These are phyloP conservation scores for Aureobasidium zeae DNA, from an alignment of 2,329 filamentous ascomycete genomes.

Conservation along the genomic window DNA sequence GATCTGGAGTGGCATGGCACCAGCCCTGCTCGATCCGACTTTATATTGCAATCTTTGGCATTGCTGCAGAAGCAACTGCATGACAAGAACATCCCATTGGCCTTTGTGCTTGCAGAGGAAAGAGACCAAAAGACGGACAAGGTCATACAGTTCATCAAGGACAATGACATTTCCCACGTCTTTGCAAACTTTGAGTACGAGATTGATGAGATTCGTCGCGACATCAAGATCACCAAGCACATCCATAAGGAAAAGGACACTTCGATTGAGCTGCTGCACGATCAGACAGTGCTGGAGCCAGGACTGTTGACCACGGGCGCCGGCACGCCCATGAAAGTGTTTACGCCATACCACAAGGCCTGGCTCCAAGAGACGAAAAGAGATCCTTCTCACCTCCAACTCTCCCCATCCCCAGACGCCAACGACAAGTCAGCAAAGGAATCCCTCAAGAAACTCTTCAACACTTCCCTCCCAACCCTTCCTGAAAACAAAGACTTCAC, in stretches of 20 bases:
- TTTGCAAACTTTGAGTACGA: conserved; percentile 42
- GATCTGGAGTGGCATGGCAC: conserved; percentile 45
- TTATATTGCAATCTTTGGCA: conserved; percentile 38
- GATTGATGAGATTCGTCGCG: conserved; percentile 37
- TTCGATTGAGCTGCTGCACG: conserved; percentile 38
- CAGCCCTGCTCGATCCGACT: conserved; percentile 40
- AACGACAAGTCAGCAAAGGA: conserved; percentile 38
- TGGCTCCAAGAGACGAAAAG: conserved; percentile 39
- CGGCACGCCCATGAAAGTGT: conserved; percentile 43
- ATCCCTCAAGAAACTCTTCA: conserved; percentile 50
- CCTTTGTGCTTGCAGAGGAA: conserved; percentile 36
- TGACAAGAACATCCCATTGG: conserved; percentile 41
- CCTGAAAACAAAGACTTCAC: conserved; percentile 35
- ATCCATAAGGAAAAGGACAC: conserved; percentile 30
- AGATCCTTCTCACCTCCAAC: conserved; percentile 36
- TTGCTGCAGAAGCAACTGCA: conserved; percentile 39
- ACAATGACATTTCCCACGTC: conserved; percentile 38
- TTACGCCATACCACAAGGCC: conserved; percentile 41
- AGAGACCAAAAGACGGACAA: conserved; percentile 35
- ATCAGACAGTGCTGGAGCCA: conserved; percentile 42
- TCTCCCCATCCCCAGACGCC: conserved; percentile 32
- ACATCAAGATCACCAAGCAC: conserved; percentile 35
- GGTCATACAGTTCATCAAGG: conserved; percentile 36
- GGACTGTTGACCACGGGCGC: conserved; percentile 34
- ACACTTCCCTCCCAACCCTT: conserved; percentile 33